Percentiles rank a stretch among this genome's conserved stretches.
Conservation (phyloP, 192 early-diverging fungal species). For the Backusella macrospora region DNA sequence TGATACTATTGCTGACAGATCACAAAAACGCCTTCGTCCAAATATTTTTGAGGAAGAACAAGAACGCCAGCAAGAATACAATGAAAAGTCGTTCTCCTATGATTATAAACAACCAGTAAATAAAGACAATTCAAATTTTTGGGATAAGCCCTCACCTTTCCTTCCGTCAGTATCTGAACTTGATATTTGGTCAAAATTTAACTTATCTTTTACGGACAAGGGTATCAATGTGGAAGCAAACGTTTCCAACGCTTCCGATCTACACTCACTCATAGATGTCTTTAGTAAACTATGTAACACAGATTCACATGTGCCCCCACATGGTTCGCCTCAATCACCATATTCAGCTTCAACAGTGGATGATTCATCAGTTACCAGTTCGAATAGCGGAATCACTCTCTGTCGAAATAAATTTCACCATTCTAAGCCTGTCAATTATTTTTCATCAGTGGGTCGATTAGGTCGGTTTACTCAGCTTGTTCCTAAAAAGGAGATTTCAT, state of each 20-base stretch:
- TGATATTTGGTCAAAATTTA: conserved; percentile 27
- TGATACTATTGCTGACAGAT: conserved; percentile 7
- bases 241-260: conserved; percentile 33
- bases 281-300: conserved; percentile 32
- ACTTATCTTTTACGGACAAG: conserved; percentile 33
- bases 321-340: conserved; percentile 14
- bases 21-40: conserved; percentile 13
- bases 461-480: background rate
- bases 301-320: background rate
- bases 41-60: background rate
- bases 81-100: background rate
- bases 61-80: background rate
- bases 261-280: conserved; percentile 37
- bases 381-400: conserved; percentile 15
- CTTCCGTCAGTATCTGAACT: background rate
- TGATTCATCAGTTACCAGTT: conserved; percentile 14
- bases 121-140: background rate
- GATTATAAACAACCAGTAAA: background rate
- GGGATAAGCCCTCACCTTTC: background rate
- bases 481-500: conserved; percentile 18
- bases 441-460: conserved; percentile 19
- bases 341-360: background rate
- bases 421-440: conserved; percentile 33
- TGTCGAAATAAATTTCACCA: conserved; percentile 31
- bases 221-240: conserved; percentile 40